Evolutionary conservation across 169 alveolate genomes (phyloP).

Genomic region (Cryptosporidium tyzzeri): DNA sequence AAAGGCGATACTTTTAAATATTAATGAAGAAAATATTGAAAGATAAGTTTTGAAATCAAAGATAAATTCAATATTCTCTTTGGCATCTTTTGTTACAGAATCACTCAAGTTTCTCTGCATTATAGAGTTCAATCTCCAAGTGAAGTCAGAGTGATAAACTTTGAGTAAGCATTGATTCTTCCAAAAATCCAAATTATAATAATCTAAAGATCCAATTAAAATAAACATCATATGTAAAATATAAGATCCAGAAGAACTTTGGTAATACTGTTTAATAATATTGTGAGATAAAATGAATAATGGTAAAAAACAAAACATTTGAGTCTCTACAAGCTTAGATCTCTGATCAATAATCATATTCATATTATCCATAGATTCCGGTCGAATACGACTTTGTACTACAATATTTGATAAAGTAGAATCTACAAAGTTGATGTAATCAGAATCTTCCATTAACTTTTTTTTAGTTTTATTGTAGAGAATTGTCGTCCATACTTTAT

Average conservation of each 20-base stretch:
- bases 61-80: neutral
- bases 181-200: constrained; percentile 20
- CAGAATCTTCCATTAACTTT: neutral
- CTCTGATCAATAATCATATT: constrained; percentile 5
- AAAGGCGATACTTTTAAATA: neutral
- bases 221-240: constrained; percentile 22
- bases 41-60: constrained; percentile 15
- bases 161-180: neutral
- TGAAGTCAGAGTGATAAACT: constrained; percentile 5
- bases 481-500: constrained; percentile 27
- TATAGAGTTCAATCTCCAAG: constrained; percentile 17
- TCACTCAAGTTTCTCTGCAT: constrained; percentile 20
- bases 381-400: neutral
- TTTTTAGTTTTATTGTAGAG: neutral
- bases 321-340: constrained; percentile 15
- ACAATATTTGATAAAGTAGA: constrained; percentile 14
- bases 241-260: neutral
- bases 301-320: constrained; percentile 33
- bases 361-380: neutral
- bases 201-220: constrained; percentile 4
- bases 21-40: constrained; percentile 27
- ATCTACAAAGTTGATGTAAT: neutral
- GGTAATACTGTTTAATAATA: neutral
- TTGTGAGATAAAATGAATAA: constrained; percentile 4
- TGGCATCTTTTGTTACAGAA: neutral